Conservation (phyloP, 1,139 yeast species). For the Wickerhamomyces sp. region DNA sequence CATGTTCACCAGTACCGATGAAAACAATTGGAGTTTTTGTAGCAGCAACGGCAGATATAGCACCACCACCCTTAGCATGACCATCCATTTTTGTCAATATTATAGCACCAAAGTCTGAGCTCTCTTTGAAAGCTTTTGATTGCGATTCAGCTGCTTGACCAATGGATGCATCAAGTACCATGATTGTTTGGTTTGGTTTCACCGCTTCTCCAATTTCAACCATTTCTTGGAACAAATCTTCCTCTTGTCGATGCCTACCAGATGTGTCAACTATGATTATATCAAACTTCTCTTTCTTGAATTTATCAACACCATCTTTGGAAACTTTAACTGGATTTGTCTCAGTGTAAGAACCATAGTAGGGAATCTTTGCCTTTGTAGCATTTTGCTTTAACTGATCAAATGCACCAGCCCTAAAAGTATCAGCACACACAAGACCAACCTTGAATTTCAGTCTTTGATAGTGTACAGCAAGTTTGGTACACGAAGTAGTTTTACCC, state of each 20-base stretch:
- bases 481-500: conserved; percentile 97
- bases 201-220: conserved; percentile 84
- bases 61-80: conserved; percentile 99
- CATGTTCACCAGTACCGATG: conserved; percentile 98
- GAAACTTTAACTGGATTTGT: conserved; percentile 95
- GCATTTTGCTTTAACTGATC: conserved; percentile 98
- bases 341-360: conserved; percentile 91
- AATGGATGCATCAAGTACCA: conserved; percentile 96
- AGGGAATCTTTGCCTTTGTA: conserved; percentile 89
- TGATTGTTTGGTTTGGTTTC: conserved; percentile 87
- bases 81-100: conserved; percentile 97
- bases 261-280: conserved; percentile 95
- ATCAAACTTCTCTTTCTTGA: conserved; percentile 88
- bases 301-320: conserved; percentile 84
- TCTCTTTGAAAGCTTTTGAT: conserved; percentile 89
- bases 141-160: conserved; percentile 98
- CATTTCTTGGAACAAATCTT: conserved; percentile 90
- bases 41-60: conserved; percentile 97
- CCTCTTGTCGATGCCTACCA: conserved; percentile 96
- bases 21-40: conserved; percentile 94
- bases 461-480: conserved; percentile 91
- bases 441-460: conserved; percentile 91
- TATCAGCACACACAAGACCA: conserved; percentile 97
- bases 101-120: conserved; percentile 91
- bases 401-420: conserved; percentile 99